Evolutionary conservation across 441 rosid genomes (phyloP), one percentile per base, ranked within the genome.

Genomic region (Viola pubescens): DNA sequence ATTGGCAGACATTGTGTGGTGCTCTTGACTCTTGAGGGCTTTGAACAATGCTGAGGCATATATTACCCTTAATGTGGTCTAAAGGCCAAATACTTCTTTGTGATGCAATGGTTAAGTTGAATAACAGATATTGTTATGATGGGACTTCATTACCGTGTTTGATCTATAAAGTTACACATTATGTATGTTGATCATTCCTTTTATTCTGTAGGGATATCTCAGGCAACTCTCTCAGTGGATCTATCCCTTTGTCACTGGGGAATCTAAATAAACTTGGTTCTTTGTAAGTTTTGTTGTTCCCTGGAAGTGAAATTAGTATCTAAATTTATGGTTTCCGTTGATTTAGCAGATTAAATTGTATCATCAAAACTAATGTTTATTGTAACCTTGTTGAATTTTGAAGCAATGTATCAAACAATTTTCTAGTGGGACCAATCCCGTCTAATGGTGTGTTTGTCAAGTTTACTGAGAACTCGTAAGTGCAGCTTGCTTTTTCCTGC

Each of bases 361-460:
- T 39, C 10, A 7, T 54, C 26, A 45, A 47, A 60, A 64, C 50
- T 65, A 55, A 54, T 50, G 51, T 56, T 69, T 56, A 13, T 44
- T 58, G 4, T 42, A 40, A 59, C 54, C 55, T 55, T 73, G 10
- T 66, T 70, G 39, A 66, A 56, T 53, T 59, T 55, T 66, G 77
- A 78, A 87, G 95, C 80, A 88, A 94, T 44, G 82, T 88, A 56
- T 88, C 99, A 14, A 85, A 85, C 81, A 94, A 94, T 75, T 94
- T 90, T 76, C 86, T 94, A 61, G 75, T 41, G 42, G 97, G 99
- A 59, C 66, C 85, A 57, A 87, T 90, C 77, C 99, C 99, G 70
- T 72, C 86, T 37, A 81, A 82, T 61, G 96, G 94, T 13, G 78
- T 79, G 72, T 81, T 88, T 65, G 53, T 54, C 75, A 77, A 74